Conservation (phyloP, 352 stramenopile species). For the Sclerospora graminicola region DNA sequence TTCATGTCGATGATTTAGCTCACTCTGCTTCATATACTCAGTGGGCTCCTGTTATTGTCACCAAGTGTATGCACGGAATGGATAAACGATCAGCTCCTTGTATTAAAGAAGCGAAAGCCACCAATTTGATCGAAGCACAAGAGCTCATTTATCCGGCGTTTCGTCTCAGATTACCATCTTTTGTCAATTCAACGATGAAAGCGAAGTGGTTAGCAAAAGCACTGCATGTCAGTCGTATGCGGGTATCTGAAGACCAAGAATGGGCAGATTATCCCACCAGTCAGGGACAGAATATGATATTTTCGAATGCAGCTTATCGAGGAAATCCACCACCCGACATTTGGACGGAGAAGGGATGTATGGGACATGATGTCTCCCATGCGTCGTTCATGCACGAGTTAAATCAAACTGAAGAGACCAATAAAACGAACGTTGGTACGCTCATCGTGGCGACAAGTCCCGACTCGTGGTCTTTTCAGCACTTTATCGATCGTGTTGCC, state of each 20-base stretch:
- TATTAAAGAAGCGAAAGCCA: constrained; percentile 11
- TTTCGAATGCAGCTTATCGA: constrained; percentile 11
- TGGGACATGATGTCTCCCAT: constrained; percentile 14
- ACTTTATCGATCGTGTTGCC: constrained; percentile 22
- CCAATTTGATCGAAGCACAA: constrained; percentile 18
- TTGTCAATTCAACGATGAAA: constrained; percentile 1
- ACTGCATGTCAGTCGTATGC: constrained; percentile 14
- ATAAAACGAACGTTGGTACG: constrained; percentile 9
- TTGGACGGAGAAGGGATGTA: constrained; percentile 15
- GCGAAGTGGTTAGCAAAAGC: constrained; percentile 9
- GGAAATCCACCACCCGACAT: constrained; percentile 14
- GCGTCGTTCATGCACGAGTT: constrained; percentile 10
- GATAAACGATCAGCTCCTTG: constrained; percentile 11
- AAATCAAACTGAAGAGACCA: neutral
- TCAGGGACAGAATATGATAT: constrained; percentile 20
- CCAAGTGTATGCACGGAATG: constrained; percentile 20
- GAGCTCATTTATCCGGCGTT: constrained; percentile 19
- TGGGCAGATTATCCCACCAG: constrained; percentile 15
- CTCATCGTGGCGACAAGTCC: constrained; percentile 16
- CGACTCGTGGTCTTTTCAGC: constrained; percentile 25
- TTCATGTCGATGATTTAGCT: constrained; percentile 17
- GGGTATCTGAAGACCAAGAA: constrained; percentile 10
- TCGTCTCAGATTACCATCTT: constrained; percentile 11
- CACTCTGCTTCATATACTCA: constrained; percentile 14
- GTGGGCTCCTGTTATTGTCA: constrained; percentile 17